Percentiles rank a stretch among this genome's conserved stretches.
Evolutionary conservation across 2,329 filamentous ascomycete species (phyloP).

Genomic region (Curvularia eragrostidis): DNA sequence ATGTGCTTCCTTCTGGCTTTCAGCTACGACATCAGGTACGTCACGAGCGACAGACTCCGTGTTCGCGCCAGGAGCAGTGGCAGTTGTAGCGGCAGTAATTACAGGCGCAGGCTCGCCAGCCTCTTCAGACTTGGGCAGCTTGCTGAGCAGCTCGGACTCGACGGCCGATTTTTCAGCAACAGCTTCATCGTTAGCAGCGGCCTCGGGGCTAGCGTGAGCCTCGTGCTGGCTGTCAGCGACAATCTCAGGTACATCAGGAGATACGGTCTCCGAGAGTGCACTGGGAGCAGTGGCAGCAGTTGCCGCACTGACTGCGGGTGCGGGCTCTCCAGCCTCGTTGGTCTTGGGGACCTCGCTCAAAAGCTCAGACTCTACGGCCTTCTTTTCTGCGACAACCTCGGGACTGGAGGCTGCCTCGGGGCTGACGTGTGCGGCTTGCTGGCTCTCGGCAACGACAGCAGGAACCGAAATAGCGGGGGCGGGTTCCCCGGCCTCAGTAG

Average conservation of each 20-base stretch:
- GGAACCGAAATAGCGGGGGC: conserved; percentile 51
- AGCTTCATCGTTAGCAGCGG: conserved; percentile 68
- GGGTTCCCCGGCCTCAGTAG: conserved; percentile 50
- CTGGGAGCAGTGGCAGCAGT: conserved; percentile 23
- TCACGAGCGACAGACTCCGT: conserved; percentile 42
- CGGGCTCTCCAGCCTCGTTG: conserved; percentile 51
- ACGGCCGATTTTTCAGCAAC: conserved; percentile 74
- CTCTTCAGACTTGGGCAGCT: conserved; percentile 14
- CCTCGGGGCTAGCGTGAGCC: conserved; percentile 68
- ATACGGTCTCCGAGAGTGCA: conserved; percentile 33
- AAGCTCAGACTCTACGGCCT: conserved; percentile 73
- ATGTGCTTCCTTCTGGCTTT: conserved; percentile 72
- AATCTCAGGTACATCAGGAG: conserved; percentile 58
- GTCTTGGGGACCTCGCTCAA: conserved; percentile 64
- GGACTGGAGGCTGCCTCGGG: conserved; percentile 71
- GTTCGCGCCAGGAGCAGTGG: conserved; percentile 7
- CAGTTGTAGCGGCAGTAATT: conserved; percentile 23
- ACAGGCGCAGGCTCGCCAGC: conserved; percentile 39
- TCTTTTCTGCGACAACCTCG: conserved; percentile 73
- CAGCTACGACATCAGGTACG: conserved; percentile 67
- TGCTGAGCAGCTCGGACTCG: conserved; percentile 70
- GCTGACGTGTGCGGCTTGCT: conserved; percentile 66
- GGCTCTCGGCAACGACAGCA: conserved; percentile 72
- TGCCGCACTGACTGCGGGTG: conserved; percentile 25
- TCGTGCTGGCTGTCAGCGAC: conserved; percentile 75